Evolutionary conservation across 2,329 filamentous ascomycete genomes (phyloP).

Genomic region (Monosporascus sp.): DNA sequence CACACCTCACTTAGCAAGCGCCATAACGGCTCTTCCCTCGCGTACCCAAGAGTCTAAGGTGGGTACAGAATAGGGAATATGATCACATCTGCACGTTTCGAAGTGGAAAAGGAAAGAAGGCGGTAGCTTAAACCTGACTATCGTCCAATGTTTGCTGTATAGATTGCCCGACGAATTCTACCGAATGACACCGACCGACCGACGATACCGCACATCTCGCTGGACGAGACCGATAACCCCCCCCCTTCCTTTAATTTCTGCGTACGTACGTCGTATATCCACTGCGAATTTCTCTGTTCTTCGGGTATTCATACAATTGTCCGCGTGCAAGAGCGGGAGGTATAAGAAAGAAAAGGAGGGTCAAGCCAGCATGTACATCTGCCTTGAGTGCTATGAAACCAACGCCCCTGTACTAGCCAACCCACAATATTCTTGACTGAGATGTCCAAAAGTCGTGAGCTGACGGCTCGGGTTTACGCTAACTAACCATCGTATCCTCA

Average conservation of each 20-base stretch:
- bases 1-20: too few relatives aligned
- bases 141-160: not conserved
- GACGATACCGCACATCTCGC: not conserved
- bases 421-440: not conserved
- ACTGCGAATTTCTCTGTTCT: not conserved
- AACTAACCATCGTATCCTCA: too few relatives aligned
- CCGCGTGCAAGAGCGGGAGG: not conserved
- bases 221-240: not conserved
- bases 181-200: not conserved
- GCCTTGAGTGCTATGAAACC: not conserved
- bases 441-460: not conserved
- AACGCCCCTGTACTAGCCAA: not conserved
- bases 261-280: not conserved
- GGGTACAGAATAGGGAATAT: too few relatives aligned
- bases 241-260: not conserved
- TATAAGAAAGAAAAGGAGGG: not conserved
- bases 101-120: too few relatives aligned
- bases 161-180: not conserved
- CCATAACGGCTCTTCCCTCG: too few relatives aligned
- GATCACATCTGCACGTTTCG: too few relatives aligned
- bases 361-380: not conserved
- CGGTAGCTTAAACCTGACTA: not conserved
- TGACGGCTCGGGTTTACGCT: not conserved
- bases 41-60: too few relatives aligned
- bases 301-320: not conserved